Evolutionary conservation across 805 yeast species (phyloP), one percentile per base, ranked within the genome.

Genomic region (Yamadazyma nakazawae): DNA sequence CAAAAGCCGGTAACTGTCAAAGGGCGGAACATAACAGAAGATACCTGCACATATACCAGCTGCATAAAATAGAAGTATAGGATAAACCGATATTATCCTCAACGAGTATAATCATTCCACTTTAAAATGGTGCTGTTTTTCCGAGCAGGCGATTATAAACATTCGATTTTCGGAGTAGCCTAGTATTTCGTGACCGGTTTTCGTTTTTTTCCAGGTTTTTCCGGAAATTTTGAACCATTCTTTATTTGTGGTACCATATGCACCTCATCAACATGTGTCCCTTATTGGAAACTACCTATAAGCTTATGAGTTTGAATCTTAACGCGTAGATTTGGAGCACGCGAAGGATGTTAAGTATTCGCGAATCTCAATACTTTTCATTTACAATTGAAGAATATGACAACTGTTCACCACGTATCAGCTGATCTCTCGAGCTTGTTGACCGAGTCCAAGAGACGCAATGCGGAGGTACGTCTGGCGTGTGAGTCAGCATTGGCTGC

Each of bases 401-500:
- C 58, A 37, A 53, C 74, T 2, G 62, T 79, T 9, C 69, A 70
- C 21, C 80, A 71, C 54, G 65, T 88, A 44, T 62, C 68, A 10
- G 53, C 76, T 0, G 97, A 89, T 57, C 68, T 90, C 52, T 66
- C 75, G 10, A 71, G 68, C 25, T 68, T 92, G 45, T 69, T 82
- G 3, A 66, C 84, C 1, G 96, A 89, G 54, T 74, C 94, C 9
- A 84, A 81, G 61, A 72, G 96, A 43, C 74, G 88, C 52, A 81
- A 81, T 56, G 58, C 80, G 0, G 92, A 85, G n/a, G 78, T 91
- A 28, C 79, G 79, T 45, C 80, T 71, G 54, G 82, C 57, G 1
- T 61, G 66, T 50, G 67, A 62, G 37, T 34, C 35, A 17, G 64
- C 64, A 12, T 35, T 59, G n/a, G 12, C 43, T 2, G 39, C 51